Evolutionary conservation across 805 yeast species (phyloP).

Genomic region (Ogataea thermomethanolica): DNA sequence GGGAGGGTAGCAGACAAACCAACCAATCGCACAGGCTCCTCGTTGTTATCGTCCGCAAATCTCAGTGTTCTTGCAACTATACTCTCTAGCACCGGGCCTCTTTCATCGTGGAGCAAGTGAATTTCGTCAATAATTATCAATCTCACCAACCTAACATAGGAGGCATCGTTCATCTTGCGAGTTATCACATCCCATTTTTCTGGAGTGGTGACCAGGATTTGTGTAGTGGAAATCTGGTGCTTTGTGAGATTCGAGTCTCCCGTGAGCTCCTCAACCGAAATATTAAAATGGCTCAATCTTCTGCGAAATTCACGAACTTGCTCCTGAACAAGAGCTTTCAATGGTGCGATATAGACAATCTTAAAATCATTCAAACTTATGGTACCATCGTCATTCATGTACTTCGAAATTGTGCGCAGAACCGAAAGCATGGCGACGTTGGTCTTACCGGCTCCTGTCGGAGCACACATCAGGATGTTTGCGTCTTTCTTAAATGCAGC

Average conservation of each 20-base stretch:
- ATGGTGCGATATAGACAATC: constrained; percentile 86
- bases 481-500: constrained; percentile 68
- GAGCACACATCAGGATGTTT: constrained; percentile 87
- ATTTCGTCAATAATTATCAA: constrained; percentile 87
- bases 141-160: constrained; percentile 60
- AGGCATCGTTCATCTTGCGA: constrained; percentile 68
- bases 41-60: constrained; percentile 40
- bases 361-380: constrained; percentile 57
- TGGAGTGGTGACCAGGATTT: constrained; percentile 87
- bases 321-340: constrained; percentile 93
- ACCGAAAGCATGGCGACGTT: constrained; percentile 89
- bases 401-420: constrained; percentile 56
- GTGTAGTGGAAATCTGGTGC: constrained; percentile 73
- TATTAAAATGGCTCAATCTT: constrained; percentile 59
- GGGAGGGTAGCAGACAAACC: constrained; percentile 94
- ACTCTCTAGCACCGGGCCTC: constrained; percentile 93
- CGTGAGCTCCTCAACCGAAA: constrained; percentile 79
- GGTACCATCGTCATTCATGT: constrained; percentile 46
- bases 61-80: constrained; percentile 74
- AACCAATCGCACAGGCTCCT: constrained; percentile 55
- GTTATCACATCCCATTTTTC: constrained; percentile 98
- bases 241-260: constrained; percentile 82
- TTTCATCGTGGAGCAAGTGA: constrained; percentile 85
- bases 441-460: constrained; percentile 98
- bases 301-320: constrained; percentile 84